Evolutionary conservation across 2,329 filamentous ascomycete genomes (phyloP).

Genomic region (Colletotrichum sp.): DNA sequence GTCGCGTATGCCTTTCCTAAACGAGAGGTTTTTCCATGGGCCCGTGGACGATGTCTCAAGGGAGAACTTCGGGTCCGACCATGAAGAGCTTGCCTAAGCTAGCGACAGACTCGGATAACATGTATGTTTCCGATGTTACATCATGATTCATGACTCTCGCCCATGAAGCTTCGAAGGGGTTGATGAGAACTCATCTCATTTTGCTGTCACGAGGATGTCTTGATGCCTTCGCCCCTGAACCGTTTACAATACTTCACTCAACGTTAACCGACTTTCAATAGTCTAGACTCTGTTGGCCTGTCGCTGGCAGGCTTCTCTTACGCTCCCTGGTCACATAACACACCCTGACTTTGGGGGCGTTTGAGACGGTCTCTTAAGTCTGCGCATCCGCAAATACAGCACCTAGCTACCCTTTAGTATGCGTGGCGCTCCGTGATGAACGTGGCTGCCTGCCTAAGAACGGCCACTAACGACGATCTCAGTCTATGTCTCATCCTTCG

Average conservation of each 20-base stretch:
- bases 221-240: not conserved
- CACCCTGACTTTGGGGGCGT: not conserved
- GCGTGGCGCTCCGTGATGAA: not conserved
- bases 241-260: not conserved
- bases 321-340: not conserved
- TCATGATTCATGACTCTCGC: not conserved
- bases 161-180: not conserved
- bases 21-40: not conserved
- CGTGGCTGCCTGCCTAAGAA: not conserved
- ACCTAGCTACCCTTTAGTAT: not conserved
- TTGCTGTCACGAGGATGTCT: not conserved
- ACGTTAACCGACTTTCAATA: not conserved
- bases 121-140: not conserved
- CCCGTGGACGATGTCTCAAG: not conserved
- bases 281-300: not conserved
- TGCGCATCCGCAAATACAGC: not conserved
- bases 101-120: not conserved
- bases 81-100: not conserved
- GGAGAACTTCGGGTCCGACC: not conserved
- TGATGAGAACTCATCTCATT: not conserved
- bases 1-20: not conserved
- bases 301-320: not conserved
- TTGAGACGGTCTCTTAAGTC: not conserved
- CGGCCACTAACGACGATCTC: not conserved
- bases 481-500: not conserved